Evolutionary conservation across 805 yeast species (phyloP), one percentile per base, ranked within the genome.

Genomic region (Tanozyma kutaoensis): DNA sequence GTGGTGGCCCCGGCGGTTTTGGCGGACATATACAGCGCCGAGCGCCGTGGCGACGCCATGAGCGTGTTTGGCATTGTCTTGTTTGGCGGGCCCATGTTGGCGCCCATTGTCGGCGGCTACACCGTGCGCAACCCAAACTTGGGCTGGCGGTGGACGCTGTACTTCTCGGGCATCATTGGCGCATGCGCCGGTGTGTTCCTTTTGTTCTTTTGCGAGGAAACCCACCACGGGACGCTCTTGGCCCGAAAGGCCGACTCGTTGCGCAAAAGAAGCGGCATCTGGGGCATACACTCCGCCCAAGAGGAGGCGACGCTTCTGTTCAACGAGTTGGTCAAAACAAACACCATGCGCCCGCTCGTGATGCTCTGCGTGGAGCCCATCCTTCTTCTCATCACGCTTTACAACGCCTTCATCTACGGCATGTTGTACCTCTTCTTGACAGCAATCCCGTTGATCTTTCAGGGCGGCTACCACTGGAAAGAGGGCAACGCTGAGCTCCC

Each of bases 61-160:
- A 29, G 42, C 6, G 29, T 40, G 13, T 42, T 42, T 20, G 42
- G 46, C 14, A 38, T 42, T 17, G 59, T 65, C 20, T 68, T 70
- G 25, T 39, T 39, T 21, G 44, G 44, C 17, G 44, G 44, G 10
- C 44, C 44, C 6, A 39, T 39, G 44, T 30, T 39, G 18, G 44
- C 40, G 5, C 44, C 44, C 8, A 39, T 39, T 12, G 26, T 38
- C 12, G 81, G 86, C 33, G 75, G 76, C 0, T 80, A 75, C 48
- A 71, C 76, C 24, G 65, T 61, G n/a, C 47, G 53, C 25, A 65
- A 71, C 30, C 42, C 54, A 8, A 57, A 64, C 29, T 55, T 84
- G 23, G 81, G 84, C 12, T 81, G 93, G 93, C 62, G 94, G 45
- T 82, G 93, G 93, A 66, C 80, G 9, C 65, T 62, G 36, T 82